Conservation (phyloP, 345 rosid species). For the Euphorbia peplus region DNA sequence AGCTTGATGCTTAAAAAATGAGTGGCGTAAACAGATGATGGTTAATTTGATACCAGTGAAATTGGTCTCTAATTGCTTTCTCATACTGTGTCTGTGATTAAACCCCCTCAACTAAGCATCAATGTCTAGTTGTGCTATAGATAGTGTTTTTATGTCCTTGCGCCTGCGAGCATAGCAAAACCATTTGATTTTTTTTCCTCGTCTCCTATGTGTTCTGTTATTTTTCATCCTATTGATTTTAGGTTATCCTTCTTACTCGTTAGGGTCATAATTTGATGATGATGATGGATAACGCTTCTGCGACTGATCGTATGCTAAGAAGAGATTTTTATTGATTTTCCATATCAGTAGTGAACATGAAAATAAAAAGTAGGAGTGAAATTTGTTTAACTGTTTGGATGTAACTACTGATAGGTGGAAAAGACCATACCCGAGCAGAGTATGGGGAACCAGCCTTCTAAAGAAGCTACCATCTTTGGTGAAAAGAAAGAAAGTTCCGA, state of each 20-base stretch:
- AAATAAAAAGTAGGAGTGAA: neutral
- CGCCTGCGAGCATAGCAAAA: neutral
- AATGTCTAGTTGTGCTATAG: neutral
- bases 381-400: slow-evolving; percentile 13
- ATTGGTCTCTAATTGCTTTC: neutral
- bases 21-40: neutral
- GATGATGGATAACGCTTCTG: neutral
- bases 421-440: slow-evolving; percentile 19
- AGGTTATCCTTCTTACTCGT: neutral
- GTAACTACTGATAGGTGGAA: slow-evolving; percentile 40
- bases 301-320: neutral
- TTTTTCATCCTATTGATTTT: neutral
- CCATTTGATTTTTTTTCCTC: neutral
- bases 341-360: neutral
- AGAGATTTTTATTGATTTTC: neutral
- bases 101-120: neutral
- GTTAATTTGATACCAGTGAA: neutral
- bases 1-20: neutral
- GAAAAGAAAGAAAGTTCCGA: slow-evolving; percentile 42
- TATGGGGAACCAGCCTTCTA: slow-evolving; percentile 27
- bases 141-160: neutral
- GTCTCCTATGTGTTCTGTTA: neutral
- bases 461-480: slow-evolving; percentile 35
- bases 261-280: neutral
- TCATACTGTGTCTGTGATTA: neutral